Percentiles rank a stretch among this genome's conserved stretches.
Conservation (phyloP, 2,329 filamentous ascomycete genomes). For the Botrytis aclada region DNA sequence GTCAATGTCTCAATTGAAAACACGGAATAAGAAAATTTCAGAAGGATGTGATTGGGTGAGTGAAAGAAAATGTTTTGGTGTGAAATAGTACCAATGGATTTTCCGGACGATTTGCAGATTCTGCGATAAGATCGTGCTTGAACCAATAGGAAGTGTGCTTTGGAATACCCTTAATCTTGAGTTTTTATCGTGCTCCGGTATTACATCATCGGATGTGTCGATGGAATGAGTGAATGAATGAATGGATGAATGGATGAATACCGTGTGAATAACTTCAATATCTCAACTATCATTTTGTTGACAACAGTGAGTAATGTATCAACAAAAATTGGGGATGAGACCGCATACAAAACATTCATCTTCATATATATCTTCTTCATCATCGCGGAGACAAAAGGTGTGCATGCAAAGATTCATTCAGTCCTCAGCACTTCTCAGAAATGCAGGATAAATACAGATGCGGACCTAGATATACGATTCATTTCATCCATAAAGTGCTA, state of each 20-base stretch:
- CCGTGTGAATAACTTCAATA: neutral
- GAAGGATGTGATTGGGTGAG: conserved; percentile 14
- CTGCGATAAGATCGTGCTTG: conserved; percentile 1
- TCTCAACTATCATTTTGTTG: neutral
- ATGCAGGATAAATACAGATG: too few relatives aligned
- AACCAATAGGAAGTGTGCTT: neutral
- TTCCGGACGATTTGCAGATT: conserved; percentile 6
- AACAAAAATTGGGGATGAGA: neutral
- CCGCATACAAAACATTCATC: neutral
- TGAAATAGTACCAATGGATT: neutral
- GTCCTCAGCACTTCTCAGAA: too few relatives aligned
- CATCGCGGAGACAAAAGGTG: neutral
- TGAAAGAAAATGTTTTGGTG: conserved; percentile 16
- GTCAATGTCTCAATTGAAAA: conserved; percentile 9
- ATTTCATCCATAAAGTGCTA: too few relatives aligned
- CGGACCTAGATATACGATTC: too few relatives aligned
- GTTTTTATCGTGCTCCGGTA: neutral
- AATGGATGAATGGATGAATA: neutral
- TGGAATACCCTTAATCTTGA: neutral
- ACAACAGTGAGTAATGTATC: neutral
- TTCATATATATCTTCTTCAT: neutral
- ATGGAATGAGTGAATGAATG: too few relatives aligned
- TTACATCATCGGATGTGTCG: neutral
- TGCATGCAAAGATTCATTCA: too few relatives aligned
- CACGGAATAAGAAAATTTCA: neutral